Evolutionary conservation across 1,284 basidiomycete species (phyloP).

Genomic region (Cutaneotrichosporon cutaneum): DNA sequence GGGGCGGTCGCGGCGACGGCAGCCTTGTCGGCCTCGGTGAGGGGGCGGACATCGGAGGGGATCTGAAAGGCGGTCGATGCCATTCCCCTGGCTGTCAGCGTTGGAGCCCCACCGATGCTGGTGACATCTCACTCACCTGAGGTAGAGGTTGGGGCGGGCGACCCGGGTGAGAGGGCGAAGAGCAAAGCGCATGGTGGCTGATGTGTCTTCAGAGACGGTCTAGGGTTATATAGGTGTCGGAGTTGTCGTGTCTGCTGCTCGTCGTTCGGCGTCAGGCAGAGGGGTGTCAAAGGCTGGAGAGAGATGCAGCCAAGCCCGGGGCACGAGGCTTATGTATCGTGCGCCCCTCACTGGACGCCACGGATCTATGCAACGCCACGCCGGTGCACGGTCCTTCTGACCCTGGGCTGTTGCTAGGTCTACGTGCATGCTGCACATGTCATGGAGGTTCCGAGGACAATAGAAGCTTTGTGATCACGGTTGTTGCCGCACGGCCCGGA

Average conservation of each 20-base stretch:
- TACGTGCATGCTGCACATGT: background rate
- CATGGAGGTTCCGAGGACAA: background rate
- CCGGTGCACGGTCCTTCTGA: too few species aligned
- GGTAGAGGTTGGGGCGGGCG: background rate
- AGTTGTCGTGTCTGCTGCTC: background rate
- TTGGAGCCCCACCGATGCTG: background rate
- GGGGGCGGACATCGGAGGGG: constrained; percentile 25
- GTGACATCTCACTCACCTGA: background rate
- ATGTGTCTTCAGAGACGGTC: background rate
- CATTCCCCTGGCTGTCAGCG: constrained; percentile 10
- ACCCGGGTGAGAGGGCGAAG: background rate
- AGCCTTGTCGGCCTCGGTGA: constrained; percentile 37
- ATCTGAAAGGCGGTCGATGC: constrained; percentile 13
- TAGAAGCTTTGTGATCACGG: background rate
- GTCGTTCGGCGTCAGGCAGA: background rate
- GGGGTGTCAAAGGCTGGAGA: background rate
- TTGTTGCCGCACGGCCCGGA: background rate
- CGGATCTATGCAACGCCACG: too few species aligned
- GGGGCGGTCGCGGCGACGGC: constrained; percentile 41
- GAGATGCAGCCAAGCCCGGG: background rate
- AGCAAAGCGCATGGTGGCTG: constrained; percentile 1
- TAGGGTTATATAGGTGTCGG: background rate
- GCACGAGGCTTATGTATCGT: background rate
- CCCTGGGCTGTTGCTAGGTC: background rate
- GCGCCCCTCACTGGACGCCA: background rate